These are phyloP conservation scores for Serendipita indica DNA, from an alignment of 768 basidiomycete genomes.

Conservation along the genomic window DNA sequence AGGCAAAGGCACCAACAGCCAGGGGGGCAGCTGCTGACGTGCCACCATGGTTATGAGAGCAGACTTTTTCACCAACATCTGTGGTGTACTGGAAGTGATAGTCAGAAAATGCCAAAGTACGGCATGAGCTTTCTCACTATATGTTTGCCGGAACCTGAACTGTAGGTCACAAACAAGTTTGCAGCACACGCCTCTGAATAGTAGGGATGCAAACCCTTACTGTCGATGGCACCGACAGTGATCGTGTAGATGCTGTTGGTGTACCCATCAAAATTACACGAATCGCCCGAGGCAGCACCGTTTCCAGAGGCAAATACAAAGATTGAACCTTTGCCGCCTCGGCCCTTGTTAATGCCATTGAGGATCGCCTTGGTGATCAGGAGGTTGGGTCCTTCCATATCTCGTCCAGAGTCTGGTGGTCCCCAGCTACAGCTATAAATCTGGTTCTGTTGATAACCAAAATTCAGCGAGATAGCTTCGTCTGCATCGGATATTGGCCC, in stretches of 20 bases:
- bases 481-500: slow-evolving; percentile 91
- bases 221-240: slow-evolving; percentile 90
- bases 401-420: slow-evolving; percentile 83
- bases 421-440: slow-evolving; percentile 98
- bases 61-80: slow-evolving; percentile 73
- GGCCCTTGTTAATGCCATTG: slow-evolving; percentile 83
- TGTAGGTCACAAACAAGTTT: slow-evolving; percentile 92
- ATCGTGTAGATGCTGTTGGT: slow-evolving; percentile 96
- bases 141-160: slow-evolving; percentile 82
- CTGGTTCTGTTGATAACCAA: slow-evolving; percentile 78
- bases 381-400: slow-evolving; percentile 88
- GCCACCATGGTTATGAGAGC: slow-evolving; percentile 76
- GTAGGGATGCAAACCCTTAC: slow-evolving; percentile 85
- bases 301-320: slow-evolving; percentile 98
- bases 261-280: slow-evolving; percentile 99
- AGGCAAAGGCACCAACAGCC: slow-evolving; percentile 83
- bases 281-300: slow-evolving; percentile 78
- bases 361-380: slow-evolving; percentile 88
- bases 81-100: slow-evolving; percentile 64
- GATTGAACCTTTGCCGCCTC: slow-evolving; percentile 78
- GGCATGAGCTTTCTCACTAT: slow-evolving; percentile 47
- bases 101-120: slow-evolving; percentile 11
- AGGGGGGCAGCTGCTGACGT: slow-evolving; percentile 98
- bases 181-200: slow-evolving; percentile 98
- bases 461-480: slow-evolving; percentile 90